Conservation (phyloP, 495 filamentous ascomycete species). For the Sordaria brevicollis region DNA sequence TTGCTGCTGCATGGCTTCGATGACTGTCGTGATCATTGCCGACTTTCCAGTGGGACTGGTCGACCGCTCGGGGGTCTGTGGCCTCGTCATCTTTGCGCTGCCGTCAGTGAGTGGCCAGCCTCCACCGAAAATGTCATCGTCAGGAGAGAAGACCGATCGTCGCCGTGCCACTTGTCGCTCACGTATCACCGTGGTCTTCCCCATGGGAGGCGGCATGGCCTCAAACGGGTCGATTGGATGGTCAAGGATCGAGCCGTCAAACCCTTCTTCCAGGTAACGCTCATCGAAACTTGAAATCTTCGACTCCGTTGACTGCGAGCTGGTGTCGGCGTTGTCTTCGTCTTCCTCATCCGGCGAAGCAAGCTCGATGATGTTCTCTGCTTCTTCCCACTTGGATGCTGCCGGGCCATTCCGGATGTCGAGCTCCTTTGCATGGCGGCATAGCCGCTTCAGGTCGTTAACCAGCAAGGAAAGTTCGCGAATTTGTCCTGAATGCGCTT, state of each 20-base stretch:
- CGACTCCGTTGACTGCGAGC: constrained; percentile 17
- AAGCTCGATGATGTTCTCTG: constrained; percentile 77
- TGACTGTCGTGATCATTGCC: constrained; percentile 59
- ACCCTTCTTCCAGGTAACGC: constrained; percentile 51
- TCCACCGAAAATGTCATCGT: constrained; percentile 54
- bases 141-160: constrained; percentile 48
- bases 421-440: constrained; percentile 63
- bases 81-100: constrained; percentile 15
- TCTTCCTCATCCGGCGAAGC: constrained; percentile 74
- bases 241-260: constrained; percentile 28
- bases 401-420: constrained; percentile 53
- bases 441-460: constrained; percentile 51
- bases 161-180: constrained; percentile 32
- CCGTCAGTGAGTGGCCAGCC: constrained; percentile 33
- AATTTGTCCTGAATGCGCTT: constrained; percentile 78
- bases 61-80: constrained; percentile 28
- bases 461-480: constrained; percentile 75
- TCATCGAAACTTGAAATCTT: constrained; percentile 29
- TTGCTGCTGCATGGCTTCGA: constrained; percentile 72
- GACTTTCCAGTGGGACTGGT: constrained; percentile 29
- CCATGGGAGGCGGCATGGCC: constrained; percentile 25
- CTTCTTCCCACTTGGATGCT: constrained; percentile 67
- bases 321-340: constrained; percentile 19
- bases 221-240: constrained; percentile 24
- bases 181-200: constrained; percentile 31